These are phyloP conservation scores for Hygrophorus pudorinus DNA, from an alignment of 768 basidiomycete genomes.

Conservation along the genomic window DNA sequence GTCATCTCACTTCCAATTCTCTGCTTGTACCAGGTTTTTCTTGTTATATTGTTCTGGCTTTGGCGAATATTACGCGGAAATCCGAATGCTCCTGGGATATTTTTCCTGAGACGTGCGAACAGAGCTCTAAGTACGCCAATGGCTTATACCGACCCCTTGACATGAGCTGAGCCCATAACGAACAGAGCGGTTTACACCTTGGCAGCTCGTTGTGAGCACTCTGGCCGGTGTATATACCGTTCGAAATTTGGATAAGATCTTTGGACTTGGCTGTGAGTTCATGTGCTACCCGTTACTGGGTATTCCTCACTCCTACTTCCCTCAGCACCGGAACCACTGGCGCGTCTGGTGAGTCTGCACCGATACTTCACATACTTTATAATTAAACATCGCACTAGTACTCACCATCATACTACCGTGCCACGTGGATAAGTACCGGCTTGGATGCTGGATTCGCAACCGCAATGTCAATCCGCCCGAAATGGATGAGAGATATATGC, in stretches of 20 bases:
- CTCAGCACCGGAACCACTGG: constrained; percentile 86
- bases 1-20: not conserved
- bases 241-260: constrained; percentile 75
- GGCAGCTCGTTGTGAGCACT: constrained; percentile 85
- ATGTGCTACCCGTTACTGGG: not conserved
- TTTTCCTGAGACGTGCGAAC: constrained; percentile 55
- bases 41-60: constrained; percentile 88
- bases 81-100: constrained; percentile 51
- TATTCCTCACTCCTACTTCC: constrained; percentile 6
- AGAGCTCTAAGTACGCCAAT: constrained; percentile 42
- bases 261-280: constrained; percentile 68
- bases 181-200: constrained; percentile 83
- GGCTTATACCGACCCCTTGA: not conserved
- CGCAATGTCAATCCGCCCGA: constrained; percentile 85
- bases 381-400: constrained; percentile 40
- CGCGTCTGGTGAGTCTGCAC: constrained; percentile 56
- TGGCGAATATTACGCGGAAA: constrained; percentile 67
- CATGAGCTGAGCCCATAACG: not conserved
- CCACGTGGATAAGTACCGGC: constrained; percentile 89
- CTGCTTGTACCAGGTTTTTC: constrained; percentile 54
- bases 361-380: not conserved
- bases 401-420: constrained; percentile 87
- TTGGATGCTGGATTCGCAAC: constrained; percentile 97
- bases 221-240: constrained; percentile 78
- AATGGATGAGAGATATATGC: constrained; percentile 83